Evolutionary conservation across 805 yeast species (phyloP).

Genomic region (Saccharomycopsis olivae): DNA sequence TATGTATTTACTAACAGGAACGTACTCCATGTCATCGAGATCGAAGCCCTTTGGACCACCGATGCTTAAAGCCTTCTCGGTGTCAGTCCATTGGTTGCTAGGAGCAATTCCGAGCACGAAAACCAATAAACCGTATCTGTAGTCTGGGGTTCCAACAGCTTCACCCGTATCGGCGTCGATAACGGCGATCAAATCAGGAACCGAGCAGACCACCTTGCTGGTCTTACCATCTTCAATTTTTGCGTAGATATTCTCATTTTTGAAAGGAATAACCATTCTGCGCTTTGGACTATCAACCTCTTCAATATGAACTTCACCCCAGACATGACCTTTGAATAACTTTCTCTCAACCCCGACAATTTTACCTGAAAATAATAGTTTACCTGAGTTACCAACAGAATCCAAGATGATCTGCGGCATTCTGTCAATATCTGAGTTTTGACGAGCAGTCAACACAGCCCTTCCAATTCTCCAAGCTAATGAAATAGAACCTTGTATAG

Average conservation of each 20-base stretch:
- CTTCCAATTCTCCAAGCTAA: conserved; percentile 39
- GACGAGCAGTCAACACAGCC: conserved; percentile 31
- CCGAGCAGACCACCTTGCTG: conserved; percentile 28
- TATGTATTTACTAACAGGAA: conserved; percentile 28
- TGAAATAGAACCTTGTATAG: conserved; percentile 29
- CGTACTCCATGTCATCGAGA: conserved; percentile 28
- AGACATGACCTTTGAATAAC: conserved; percentile 32
- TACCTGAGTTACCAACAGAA: conserved; percentile 29
- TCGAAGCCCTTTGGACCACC: conserved; percentile 35
- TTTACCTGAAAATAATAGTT: conserved; percentile 30
- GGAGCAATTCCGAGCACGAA: conserved; percentile 34
- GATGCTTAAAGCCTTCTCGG: conserved; percentile 27
- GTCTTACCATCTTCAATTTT: conserved; percentile 19
- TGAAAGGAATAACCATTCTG: conserved; percentile 33
- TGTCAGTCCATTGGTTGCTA: conserved; percentile 27
- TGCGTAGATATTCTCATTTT: conserved; percentile 36
- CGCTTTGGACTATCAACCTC: conserved; percentile 13
- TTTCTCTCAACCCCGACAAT: conserved; percentile 33
- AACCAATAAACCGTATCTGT: conserved; percentile 34
- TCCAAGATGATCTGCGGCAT: conserved; percentile 29
- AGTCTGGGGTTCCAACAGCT: conserved; percentile 39
- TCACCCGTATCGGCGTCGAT: conserved; percentile 33
- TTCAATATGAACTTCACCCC: conserved; percentile 34
- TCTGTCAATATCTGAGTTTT: conserved; percentile 27
- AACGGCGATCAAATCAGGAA: conserved; percentile 37